Evolutionary conservation across 2,329 filamentous ascomycete genomes (phyloP), one percentile per base, ranked within the genome.

Genomic region (Alternaria infectoria): DNA sequence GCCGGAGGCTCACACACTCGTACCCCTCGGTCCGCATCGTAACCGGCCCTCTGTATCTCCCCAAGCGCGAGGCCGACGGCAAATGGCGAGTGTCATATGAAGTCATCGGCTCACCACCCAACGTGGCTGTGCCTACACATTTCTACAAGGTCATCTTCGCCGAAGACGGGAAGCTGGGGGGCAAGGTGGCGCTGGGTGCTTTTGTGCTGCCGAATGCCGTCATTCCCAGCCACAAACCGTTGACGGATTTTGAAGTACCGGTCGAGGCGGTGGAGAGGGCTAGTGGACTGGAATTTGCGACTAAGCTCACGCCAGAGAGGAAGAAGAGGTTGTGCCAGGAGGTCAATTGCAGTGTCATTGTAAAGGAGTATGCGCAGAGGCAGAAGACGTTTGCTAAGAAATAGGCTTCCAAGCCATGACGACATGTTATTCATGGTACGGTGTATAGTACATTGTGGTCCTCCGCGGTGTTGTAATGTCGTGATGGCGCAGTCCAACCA

Each of bases 111-210:
- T 91, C 86, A 77, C 96, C 96, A 69, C 95, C 96, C 8, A 96
- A 93, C 74, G 91, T 99, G 59, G 94, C 96, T 25, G 96, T 99
- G 57, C 96, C 96, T 4, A 99, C 96, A 21, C 96, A 99, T 81
- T 99, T 99, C 83, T 99, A 97, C 87, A 99, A 99, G 85, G 93
- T 99, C 76, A 96, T 99, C 72, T 97, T 96, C 75, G 96, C 93
- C 25, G 96, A 99, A 82, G 93, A 97, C 75, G 92, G 91, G 4
- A 81, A 77, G 62, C 81, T 79, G 10, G 92, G 92, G 17, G 76
- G 77, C 11, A 78, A 79, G 26, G 96, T 99, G 32, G 93, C 93
- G 30, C 83, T 99, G 36, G 96, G 93, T 49, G 96, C 96, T 8
- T 99, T 99, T 76, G 95, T 99, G 57, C 85, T 99, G 73, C 96